Evolutionary conservation across 108 stramenopile genomes (phyloP).

Genomic region (Parietichytrium sp.): DNA sequence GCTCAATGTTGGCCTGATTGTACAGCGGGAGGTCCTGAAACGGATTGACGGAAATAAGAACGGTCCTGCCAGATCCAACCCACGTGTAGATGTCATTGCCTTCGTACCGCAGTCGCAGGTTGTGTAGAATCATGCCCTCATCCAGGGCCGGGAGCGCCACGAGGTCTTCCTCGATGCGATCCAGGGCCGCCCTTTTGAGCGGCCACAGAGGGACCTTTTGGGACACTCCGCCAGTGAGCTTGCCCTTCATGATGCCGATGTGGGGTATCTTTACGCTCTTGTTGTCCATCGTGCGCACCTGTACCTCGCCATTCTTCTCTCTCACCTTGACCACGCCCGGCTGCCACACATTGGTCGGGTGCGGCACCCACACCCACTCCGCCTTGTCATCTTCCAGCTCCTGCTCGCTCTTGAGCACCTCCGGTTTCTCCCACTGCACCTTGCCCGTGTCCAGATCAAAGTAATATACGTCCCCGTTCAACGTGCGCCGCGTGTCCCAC

Average conservation of each 20-base stretch:
- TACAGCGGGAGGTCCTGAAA: conserved; percentile 55
- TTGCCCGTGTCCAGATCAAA: conserved; percentile 49
- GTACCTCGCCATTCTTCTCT: not conserved
- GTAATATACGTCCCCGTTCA: conserved; percentile 54
- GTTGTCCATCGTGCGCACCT: not conserved
- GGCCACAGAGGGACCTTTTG: conserved; percentile 35
- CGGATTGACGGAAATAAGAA: conserved; percentile 48
- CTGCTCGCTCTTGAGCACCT: conserved; percentile 46
- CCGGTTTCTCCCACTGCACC: conserved; percentile 55
- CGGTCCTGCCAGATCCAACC: conserved; percentile 70
- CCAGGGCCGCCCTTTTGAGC: conserved; percentile 41
- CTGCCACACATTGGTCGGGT: not conserved
- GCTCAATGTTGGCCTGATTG: not conserved
- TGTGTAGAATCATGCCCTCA: conserved; percentile 61
- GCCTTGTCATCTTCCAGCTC: conserved; percentile 29
- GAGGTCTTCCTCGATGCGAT: conserved; percentile 49
- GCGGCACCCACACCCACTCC: conserved; percentile 35
- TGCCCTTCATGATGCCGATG: not conserved
- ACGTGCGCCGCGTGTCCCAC: conserved; percentile 51
- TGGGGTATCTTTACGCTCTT: not conserved
- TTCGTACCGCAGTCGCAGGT: conserved; percentile 57
- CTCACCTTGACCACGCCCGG: not conserved
- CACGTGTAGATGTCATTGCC: conserved; percentile 55
- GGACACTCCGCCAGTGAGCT: not conserved
- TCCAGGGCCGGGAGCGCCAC: conserved; percentile 55